A percentile compares a stretch with the other conserved stretches of the same genome.
These are phyloP conservation scores for Fistulinella prunicolor DNA, from an alignment of 768 basidiomycete species.

Conservation along the genomic window DNA sequence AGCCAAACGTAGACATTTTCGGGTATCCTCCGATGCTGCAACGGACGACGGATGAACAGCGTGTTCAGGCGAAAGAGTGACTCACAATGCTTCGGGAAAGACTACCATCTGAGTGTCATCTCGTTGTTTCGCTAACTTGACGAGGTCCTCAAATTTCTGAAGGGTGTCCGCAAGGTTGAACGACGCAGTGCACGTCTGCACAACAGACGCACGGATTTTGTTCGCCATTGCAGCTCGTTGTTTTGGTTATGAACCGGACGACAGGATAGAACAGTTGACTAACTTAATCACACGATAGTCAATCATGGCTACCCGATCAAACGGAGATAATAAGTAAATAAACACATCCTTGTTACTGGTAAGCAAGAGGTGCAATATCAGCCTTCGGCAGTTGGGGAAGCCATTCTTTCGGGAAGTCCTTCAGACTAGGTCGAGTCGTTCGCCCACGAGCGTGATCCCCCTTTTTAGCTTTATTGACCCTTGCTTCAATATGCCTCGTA, in stretches of 20 bases:
- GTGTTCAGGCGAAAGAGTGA: background rate
- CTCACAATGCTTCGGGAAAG: slow-evolving; percentile 60
- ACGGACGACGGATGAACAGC: background rate
- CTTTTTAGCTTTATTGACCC: slow-evolving; percentile 66
- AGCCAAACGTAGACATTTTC: slow-evolving; percentile 45
- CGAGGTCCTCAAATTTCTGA: slow-evolving; percentile 46
- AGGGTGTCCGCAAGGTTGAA: slow-evolving; percentile 47
- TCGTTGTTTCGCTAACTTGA: slow-evolving; percentile 43
- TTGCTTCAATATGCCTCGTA: slow-evolving; percentile 72
- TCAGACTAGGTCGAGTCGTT: slow-evolving; percentile 58
- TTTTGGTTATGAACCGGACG: too few relatives aligned
- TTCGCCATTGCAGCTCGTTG: slow-evolving; percentile 22
- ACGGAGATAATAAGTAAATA: background rate
- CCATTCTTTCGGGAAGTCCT: slow-evolving; percentile 87
- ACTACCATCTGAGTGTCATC: slow-evolving; percentile 49
- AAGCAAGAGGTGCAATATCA: slow-evolving; percentile 4
- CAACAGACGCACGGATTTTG: slow-evolving; percentile 48
- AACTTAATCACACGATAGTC: slow-evolving; percentile 1
- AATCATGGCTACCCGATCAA: background rate
- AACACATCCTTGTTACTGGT: slow-evolving; percentile 7
- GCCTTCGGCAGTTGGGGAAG: slow-evolving; percentile 40
- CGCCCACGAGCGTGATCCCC: slow-evolving; percentile 64
- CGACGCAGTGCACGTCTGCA: slow-evolving; percentile 48
- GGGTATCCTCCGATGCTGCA: slow-evolving; percentile 58
- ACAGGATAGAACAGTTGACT: background rate